Base-by-base conservation (phyloP, 345 rosid species). In the Eutrema heterophyllum region DNA sequence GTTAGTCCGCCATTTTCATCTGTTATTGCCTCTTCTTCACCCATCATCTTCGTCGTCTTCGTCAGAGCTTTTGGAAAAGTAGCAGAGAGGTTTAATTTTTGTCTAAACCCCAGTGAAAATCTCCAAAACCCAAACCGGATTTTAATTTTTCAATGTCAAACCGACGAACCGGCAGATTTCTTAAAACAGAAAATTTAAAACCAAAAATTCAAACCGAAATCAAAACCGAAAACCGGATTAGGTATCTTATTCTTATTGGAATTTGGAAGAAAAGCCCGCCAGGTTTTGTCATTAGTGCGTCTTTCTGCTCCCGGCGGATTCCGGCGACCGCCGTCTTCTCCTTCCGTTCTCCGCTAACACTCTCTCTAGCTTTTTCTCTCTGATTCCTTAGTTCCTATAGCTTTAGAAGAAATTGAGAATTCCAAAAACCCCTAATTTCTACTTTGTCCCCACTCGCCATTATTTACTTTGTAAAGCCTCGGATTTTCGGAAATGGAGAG, bases 401-500 rank as follows among this genome's bases (percentile, higher is more conserved):
- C 55, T 63, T 54, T n/a, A 11, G 6, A 16, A 77, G 33, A 46
- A 24, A 56, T 30, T 30, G 54, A 15, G 15, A 38, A 40, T 64
- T 63, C 24, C 14, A 15, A 3, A 7, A 60, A 10, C 58, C 53
- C 60, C 64, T 45, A 38, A 29, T 60, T 67, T 50, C 5, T 36
- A 8, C 14, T 8, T 11, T 43, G 13, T 5, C 7, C 38, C 27
- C 32, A 15, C 24, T 65, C 24, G 27, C 21, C 32, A 10, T 40
- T 50, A 7, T 16, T 4, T 65, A 2, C n/a, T 41, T 38, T 14
- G 60, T 57, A 32, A 32, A 67, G 29, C 43, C 64, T 66, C n/a
- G 44, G 45, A 46, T 6, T 56, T 65, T 72, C 24, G 50, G 71
- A 77, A 18, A 93, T 93, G 97, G 98, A 86, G 79, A 87, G 89